phyloP scores from a whole-genome alignment of 345 rosid species.

The Orychophragmus violaceus region DNA sequence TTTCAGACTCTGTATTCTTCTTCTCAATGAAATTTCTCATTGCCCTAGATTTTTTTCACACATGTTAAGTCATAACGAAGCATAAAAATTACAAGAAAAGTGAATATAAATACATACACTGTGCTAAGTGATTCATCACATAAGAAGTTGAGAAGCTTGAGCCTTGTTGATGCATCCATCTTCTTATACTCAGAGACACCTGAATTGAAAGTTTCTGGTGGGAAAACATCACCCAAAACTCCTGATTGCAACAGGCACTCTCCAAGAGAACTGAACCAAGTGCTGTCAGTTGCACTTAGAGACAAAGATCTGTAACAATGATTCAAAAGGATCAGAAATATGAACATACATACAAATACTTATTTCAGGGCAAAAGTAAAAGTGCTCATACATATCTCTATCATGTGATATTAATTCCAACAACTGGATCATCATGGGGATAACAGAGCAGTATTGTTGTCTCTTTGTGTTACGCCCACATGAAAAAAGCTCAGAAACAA shows the following conservation, averaged over 20 bases:
- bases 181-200: slow-evolving; percentile 34
- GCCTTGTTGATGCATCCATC: slow-evolving; percentile 32
- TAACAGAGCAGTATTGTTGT: slow-evolving; percentile 39
- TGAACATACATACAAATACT: neutral
- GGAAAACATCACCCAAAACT: slow-evolving; percentile 20
- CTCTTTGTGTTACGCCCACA: slow-evolving; percentile 41
- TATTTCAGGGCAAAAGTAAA: neutral
- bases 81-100: neutral
- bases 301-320: slow-evolving; percentile 37
- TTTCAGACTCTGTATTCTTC: slow-evolving; percentile 26
- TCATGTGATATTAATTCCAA: slow-evolving; percentile 48
- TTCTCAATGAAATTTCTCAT: slow-evolving; percentile 3
- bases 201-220: slow-evolving; percentile 19
- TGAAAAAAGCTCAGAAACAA: slow-evolving; percentile 47
- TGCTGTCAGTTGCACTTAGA: slow-evolving; percentile 36
- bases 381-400: slow-evolving; percentile 42
- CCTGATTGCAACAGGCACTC: slow-evolving; percentile 34
- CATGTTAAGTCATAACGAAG: neutral
- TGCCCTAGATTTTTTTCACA: neutral
- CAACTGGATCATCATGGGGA: slow-evolving; percentile 50
- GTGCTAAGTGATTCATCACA: slow-evolving; percentile 52
- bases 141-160: slow-evolving; percentile 41
- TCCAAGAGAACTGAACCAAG: slow-evolving; percentile 52
- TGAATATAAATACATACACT: slow-evolving; percentile 11
- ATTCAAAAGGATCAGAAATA: neutral